Base-by-base conservation (phyloP, 495 filamentous ascomycete genomes). In the Talaromyces thailandensis region DNA sequence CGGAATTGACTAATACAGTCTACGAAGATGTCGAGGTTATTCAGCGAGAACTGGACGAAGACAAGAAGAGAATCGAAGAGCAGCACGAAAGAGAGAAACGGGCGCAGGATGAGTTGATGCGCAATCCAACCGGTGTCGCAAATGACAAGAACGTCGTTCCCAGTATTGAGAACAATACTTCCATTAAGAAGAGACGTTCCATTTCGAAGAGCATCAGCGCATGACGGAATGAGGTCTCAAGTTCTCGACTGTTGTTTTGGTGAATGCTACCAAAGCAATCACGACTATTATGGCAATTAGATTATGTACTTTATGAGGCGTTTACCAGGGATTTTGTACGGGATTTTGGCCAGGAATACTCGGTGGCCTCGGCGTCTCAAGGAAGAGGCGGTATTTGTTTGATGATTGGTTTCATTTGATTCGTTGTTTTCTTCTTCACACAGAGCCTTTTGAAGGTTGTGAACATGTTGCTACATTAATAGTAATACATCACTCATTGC, bases 21-120 rank as follows among this genome's bases (percentile, higher is more conserved):
- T 81, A 78, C 45, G 78, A 79, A 62, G 80, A 82, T 63, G 76
- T 85, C 66, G 76, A 78, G 73, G 69, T 82, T 61, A 70, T 86
- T 65, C 73, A 83, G 63, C 79, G 83, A 65, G 82, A 84, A 67
- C 84, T 96, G 59, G 81, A 91, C 53, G 85, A 86, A n/a, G 88
- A 92, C 66, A 84, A 86, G 65, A 80, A 82, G 64, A 73, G 73
- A 53, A 81, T 88, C 28, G 84, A 88, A 62, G 83, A 85, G 35
- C 84, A 89, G 66, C 84, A 89, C 61, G 82, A 85, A 58, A 87
- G 86, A 62, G 71, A 80, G 65, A 70, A 79, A 70, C 56, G 79
- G 75, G 72, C 81, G 66, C 79, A 82, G 68, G 74, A 85, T 63
- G 77, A 81, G 37, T 66, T 81, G 45, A 67, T 82, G 59, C 80